Evolutionary conservation across 129 eudicot species (phyloP).

Genomic region (Helichrysum umbraculigerum): DNA sequence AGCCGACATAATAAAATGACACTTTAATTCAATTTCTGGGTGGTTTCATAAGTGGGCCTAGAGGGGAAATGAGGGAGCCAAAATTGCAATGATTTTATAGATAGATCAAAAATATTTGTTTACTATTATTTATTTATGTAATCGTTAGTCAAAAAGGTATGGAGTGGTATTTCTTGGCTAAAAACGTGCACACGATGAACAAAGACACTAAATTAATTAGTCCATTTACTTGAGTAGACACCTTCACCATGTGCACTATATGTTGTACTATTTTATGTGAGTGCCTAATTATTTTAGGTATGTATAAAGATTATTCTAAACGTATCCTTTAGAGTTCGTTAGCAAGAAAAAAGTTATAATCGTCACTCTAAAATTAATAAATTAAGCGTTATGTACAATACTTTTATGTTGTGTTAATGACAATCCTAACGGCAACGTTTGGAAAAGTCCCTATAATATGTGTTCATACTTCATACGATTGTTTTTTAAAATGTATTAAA

Average conservation of each 20-base stretch:
- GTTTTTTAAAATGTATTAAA: neutral
- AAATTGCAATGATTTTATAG: slow-evolving; percentile 18
- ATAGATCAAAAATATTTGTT: neutral
- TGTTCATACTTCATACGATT: neutral
- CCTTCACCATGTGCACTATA: slow-evolving; percentile 26
- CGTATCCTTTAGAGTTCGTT: too few species aligned
- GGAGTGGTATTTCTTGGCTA: slow-evolving; percentile 31
- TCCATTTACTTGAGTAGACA: slow-evolving; percentile 29
- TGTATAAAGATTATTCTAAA: neutral
- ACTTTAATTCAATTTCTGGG: neutral
- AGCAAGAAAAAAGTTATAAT: too few species aligned
- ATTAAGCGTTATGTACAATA: too few species aligned
- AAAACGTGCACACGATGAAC: slow-evolving; percentile 34
- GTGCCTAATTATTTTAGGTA: neutral
- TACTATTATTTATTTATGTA: slow-evolving; percentile 13
- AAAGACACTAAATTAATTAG: slow-evolving; percentile 10
- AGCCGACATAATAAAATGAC: slow-evolving; percentile 1
- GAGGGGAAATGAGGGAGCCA: slow-evolving; percentile 23
- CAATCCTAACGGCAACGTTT: too few species aligned
- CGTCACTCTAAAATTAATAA: too few species aligned
- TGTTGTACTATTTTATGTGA: neutral
- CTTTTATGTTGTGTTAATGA: too few species aligned
- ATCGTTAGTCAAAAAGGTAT: slow-evolving; percentile 34
- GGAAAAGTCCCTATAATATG: too few species aligned
- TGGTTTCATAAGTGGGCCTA: slow-evolving; percentile 16